Percentiles rank a stretch among this genome's conserved stretches.
Conservation (phyloP, 2,329 filamentous ascomycete species). For the Colletotrichum gloeosporioides region DNA sequence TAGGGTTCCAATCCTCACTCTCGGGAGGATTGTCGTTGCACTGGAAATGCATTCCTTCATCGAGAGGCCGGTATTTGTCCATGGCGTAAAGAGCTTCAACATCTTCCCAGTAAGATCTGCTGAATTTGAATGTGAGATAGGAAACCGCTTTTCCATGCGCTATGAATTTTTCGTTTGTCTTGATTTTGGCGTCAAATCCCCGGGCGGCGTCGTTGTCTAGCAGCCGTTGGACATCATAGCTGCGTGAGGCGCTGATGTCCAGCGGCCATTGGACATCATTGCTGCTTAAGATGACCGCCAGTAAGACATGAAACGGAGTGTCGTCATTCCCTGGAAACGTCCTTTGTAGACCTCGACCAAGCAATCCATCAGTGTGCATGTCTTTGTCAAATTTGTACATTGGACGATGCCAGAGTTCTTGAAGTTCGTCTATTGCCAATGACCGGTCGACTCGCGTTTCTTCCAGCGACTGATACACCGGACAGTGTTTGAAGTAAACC, state of each 20-base stretch:
- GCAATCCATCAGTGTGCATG: neutral
- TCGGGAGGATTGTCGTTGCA: neutral
- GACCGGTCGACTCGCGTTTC: neutral
- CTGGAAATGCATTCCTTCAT: neutral
- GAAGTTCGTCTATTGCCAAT: neutral
- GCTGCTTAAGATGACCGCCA: neutral
- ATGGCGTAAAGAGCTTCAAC: neutral
- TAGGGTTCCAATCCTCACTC: neutral
- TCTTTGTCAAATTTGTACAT: neutral
- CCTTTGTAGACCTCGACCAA: neutral
- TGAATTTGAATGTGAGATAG: neutral
- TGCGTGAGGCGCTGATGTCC: neutral
- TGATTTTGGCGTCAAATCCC: neutral
- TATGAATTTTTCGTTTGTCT: neutral
- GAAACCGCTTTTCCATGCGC: accelerated
- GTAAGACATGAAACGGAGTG: neutral
- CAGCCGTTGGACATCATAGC: neutral
- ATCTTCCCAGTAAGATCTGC: neutral
- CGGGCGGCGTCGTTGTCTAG: neutral
- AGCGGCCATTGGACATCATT: neutral
- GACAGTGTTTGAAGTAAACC: neutral
- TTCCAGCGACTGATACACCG: neutral
- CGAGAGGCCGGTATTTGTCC: neutral
- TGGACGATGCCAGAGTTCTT: neutral
- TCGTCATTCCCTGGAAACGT: neutral